Evolutionary conservation across 345 rosid species (phyloP).

Genomic region (Moricandia moricandioides): DNA sequence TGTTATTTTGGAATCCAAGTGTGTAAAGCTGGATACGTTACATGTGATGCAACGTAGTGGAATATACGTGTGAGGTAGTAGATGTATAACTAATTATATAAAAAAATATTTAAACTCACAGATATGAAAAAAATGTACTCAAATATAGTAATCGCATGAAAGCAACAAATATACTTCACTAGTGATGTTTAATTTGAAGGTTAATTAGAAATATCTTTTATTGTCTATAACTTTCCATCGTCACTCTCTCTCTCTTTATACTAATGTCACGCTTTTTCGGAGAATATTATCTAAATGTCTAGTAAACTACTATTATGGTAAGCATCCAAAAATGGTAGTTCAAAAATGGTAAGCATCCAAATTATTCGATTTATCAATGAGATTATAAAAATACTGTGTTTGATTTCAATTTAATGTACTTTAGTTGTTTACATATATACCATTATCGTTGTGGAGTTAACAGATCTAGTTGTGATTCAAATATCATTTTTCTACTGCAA

Average conservation of each 20-base stretch:
- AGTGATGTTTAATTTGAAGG: background rate
- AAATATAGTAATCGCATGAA: background rate
- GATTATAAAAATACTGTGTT: background rate
- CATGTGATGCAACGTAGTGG: conserved; percentile 17
- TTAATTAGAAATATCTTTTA: background rate
- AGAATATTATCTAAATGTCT: background rate
- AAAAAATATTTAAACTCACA: background rate
- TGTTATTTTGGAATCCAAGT: background rate
- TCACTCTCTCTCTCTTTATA: background rate
- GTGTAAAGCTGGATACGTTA: background rate
- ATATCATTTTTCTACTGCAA: background rate
- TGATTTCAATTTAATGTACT: background rate
- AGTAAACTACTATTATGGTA: background rate
- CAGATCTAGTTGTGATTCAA: background rate
- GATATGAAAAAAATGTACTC: background rate
- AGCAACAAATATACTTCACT: background rate
- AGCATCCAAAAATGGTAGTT: no score
- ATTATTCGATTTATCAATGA: background rate
- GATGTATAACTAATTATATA: background rate
- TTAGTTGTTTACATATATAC: background rate
- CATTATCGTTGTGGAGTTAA: background rate
- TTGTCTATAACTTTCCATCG: background rate
- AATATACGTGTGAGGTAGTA: conserved; percentile 10
- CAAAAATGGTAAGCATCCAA: background rate
- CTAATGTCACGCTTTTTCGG: background rate